Base-by-base conservation (phyloP, 2,329 filamentous ascomycete genomes). In the Myriangium duriaei region DNA sequence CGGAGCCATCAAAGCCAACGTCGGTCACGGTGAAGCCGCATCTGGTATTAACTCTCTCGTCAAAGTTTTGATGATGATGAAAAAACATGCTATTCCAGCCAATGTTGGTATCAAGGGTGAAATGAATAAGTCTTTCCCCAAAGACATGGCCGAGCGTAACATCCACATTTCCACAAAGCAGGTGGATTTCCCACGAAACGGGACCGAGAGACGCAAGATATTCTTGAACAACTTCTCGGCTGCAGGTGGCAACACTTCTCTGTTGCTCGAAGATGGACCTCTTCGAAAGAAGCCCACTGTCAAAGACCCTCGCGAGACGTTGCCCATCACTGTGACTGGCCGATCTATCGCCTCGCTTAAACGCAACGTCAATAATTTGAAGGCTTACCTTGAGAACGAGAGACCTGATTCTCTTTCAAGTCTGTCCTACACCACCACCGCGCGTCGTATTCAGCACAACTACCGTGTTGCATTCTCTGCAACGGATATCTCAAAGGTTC, bases 1-100 rank as follows among this genome's bases (percentile, higher is more conserved):
- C n/a, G 68, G 68, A 45, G 66, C 68, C 19, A 67, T 70, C 56
- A 71, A 71, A 51, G 66, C 68, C 34, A 71, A 71, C 45, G 65
- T 71, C 45, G 68, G 68, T 30, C 68, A 71, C 50, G 67, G 65
- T 29, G 68, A 71, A 51, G 67, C 68, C 45, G 65, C 65, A 24
- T 70, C 68, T 24, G 68, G 68, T 45, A 67, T 71, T 56, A 69
- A 68, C 49, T 68, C 68, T 6, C 55, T 71, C 11, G 56, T 64
- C 53, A 71, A 71, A 56, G 61, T 68, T 11, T 48, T 71, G 47
- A 57, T 70, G 55, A 71, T 71, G 67, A 57, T 69, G 58, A 60
- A 68, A 56, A 65, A 69, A 53, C 60, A 65, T 47, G 62, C 64
- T 40, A 71, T 71, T 28, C 68, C 68, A 13, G 64, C 68, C 53